Conservation (phyloP, 805 yeast genomes). For the Saturnispora quitensis region DNA sequence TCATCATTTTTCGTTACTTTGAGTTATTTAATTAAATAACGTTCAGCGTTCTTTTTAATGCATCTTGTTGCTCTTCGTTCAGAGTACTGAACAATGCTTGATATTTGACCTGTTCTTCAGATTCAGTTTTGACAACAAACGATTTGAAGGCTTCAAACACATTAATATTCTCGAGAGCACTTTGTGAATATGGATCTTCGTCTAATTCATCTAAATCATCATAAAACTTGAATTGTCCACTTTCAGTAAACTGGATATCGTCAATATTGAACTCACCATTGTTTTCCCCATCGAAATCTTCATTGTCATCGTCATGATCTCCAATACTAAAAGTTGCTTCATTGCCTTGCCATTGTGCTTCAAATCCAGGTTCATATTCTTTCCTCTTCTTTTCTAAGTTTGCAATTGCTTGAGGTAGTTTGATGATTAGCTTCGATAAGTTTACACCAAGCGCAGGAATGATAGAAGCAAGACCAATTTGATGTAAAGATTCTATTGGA, state of each 20-base stretch:
- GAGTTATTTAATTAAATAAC: neutral
- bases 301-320: conserved; percentile 20
- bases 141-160: conserved; percentile 59
- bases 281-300: conserved; percentile 20
- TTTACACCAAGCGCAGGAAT: conserved; percentile 43
- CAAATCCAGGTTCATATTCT: conserved; percentile 35
- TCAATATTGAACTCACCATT: conserved; percentile 24
- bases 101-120: conserved; percentile 30
- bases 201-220: conserved; percentile 66
- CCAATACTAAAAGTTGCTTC: conserved; percentile 13
- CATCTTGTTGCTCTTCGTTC: conserved; percentile 18
- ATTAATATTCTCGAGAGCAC: conserved; percentile 71
- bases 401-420: conserved; percentile 64
- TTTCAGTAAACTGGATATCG: conserved; percentile 25
- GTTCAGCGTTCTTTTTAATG: conserved; percentile 8
- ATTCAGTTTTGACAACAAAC: conserved; percentile 41
- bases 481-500: conserved; percentile 14
- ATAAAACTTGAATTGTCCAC: conserved; percentile 22
- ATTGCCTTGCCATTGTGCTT: conserved; percentile 14
- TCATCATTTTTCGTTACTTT: neutral
- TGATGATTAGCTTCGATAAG: conserved; percentile 43
- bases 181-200: conserved; percentile 74
- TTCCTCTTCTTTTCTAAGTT: conserved; percentile 55
- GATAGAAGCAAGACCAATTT: conserved; percentile 24
- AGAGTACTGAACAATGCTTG: conserved; percentile 16